A percentile compares a stretch with the other conserved stretches of the same genome.
These are phyloP conservation scores for Syzygium aromaticum DNA, from an alignment of 345 rosid genomes.

Conservation along the genomic window DNA sequence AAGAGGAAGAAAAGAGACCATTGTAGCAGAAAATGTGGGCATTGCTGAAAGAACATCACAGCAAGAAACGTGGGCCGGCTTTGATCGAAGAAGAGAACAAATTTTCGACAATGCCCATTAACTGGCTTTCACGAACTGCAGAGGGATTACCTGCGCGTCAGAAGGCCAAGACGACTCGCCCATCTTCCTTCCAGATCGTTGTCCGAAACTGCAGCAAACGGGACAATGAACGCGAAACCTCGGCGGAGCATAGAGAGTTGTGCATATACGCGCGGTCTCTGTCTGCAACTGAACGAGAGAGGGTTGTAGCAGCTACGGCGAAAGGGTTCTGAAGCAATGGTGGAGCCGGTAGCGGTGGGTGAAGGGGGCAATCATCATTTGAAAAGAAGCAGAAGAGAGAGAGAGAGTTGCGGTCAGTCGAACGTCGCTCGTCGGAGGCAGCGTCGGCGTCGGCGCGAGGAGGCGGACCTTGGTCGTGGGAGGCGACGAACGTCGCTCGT, in stretches of 20 bases:
- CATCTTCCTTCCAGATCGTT: not conserved
- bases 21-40: not conserved
- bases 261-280: not conserved
- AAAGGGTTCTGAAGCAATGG: not conserved
- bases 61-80: not conserved
- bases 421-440: too few species aligned
- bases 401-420: not conserved
- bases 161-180: constrained; percentile 11
- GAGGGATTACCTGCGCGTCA: constrained; percentile 4
- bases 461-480: too few species aligned
- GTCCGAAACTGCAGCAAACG: not conserved
- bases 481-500: too few species aligned
- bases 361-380: not conserved
- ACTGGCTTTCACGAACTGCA: not conserved
- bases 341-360: not conserved
- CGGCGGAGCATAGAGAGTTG: not conserved
- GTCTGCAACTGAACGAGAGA: not conserved
- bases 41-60: not conserved
- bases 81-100: not conserved
- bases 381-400: not conserved
- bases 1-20: not conserved
- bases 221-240: not conserved
- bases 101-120: not conserved
- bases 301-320: not conserved
- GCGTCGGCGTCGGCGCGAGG: too few species aligned